Percentiles rank a stretch among this genome's conserved stretches.
Conservation (phyloP, 148 eudicot species). For the Drosera capensis region DNA sequence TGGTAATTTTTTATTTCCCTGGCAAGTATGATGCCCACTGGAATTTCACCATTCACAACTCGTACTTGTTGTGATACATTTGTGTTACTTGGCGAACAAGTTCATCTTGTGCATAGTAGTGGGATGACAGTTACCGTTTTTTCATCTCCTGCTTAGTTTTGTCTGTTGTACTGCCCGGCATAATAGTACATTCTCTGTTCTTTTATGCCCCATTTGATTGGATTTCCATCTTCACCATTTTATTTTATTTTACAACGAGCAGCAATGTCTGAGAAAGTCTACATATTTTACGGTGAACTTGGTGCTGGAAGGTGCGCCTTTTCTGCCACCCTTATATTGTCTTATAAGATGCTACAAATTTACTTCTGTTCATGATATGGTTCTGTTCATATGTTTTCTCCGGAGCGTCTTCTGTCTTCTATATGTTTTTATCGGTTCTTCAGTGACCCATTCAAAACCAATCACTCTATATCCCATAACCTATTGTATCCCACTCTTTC, state of each 20-base stretch:
- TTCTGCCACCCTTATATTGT: too few relatives aligned
- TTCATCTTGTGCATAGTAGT: constrained; percentile 1
- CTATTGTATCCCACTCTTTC: background rate
- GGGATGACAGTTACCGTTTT: too few relatives aligned
- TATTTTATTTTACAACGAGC: constrained; percentile 20
- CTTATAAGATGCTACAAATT: too few relatives aligned
- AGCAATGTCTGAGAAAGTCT: constrained; percentile 65
- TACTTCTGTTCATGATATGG: too few relatives aligned
- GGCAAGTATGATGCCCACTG: constrained; percentile 59
- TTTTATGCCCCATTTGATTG: constrained; percentile 1
- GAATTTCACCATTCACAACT: constrained; percentile 20
- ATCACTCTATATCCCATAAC: too few relatives aligned
- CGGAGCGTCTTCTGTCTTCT: too few relatives aligned
- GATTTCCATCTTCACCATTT: background rate
- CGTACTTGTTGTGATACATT: background rate
- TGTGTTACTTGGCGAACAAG: background rate
- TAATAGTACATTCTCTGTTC: background rate
- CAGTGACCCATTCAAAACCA: too few relatives aligned
- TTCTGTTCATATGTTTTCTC: too few relatives aligned
- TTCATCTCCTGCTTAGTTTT: too few relatives aligned
- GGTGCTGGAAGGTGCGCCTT: constrained; percentile 75
- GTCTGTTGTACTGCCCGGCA: background rate
- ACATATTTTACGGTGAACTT: constrained; percentile 54
- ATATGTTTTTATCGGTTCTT: too few relatives aligned
- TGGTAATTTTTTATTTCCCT: constrained; percentile 24